Conservation (phyloP, 441 rosid species). For the Rhodomyrtus psidioides region DNA sequence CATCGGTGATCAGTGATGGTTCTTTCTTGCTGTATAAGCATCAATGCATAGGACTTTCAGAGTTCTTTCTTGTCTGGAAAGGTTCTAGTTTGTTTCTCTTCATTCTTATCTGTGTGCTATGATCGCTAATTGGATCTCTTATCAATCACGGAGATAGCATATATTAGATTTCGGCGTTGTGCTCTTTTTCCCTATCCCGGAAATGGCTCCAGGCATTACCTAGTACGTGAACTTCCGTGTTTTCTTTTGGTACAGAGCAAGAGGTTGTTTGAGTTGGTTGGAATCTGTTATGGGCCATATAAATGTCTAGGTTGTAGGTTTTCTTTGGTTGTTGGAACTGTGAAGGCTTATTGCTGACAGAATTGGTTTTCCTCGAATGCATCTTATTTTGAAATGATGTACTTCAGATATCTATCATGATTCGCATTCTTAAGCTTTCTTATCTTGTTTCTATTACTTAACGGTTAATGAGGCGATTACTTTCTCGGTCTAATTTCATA, state of each 20-base stretch:
- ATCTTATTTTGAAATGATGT: neutral
- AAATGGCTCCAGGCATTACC: neutral
- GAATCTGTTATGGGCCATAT: neutral
- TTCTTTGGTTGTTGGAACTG: neutral
- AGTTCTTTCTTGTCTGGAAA: neutral
- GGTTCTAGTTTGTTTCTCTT: neutral
- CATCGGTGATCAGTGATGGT: neutral
- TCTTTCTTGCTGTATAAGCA: too few relatives aligned
- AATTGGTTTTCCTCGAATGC: neutral
- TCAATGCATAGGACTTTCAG: neutral
- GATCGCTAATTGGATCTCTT: neutral
- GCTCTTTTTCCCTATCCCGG: neutral
- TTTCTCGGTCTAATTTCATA: neutral
- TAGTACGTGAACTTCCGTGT: neutral
- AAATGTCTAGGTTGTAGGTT: neutral
- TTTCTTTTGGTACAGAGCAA: neutral
- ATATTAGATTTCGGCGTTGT: too few relatives aligned
- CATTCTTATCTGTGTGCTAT: neutral
- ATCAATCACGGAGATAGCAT: neutral
- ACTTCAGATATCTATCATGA: neutral
- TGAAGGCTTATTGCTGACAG: neutral
- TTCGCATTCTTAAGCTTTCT: neutral
- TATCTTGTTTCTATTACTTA: neutral
- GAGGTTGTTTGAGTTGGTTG: neutral
- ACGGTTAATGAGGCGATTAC: neutral